Evolutionary conservation across 371 early-diverging fungal genomes (phyloP).

Genomic region (Batkoa obscura): DNA sequence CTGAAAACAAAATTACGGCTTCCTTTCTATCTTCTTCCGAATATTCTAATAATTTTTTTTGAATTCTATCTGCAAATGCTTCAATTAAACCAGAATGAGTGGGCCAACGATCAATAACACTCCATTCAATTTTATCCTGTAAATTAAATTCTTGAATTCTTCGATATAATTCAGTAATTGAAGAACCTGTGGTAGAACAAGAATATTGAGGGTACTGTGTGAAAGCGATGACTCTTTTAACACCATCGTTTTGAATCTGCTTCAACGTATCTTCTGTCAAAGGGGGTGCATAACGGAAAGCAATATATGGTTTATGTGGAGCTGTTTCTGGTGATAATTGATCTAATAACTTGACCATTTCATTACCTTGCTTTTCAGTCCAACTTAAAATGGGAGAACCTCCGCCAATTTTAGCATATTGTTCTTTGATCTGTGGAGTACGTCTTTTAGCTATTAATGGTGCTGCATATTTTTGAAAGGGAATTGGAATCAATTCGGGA

Average conservation of each 20-base stretch:
- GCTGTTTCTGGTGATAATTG: slow-evolving; percentile 59
- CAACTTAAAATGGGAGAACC: slow-evolving; percentile 82
- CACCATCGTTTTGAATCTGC: slow-evolving; percentile 62
- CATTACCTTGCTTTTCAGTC: slow-evolving; percentile 71
- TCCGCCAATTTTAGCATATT: slow-evolving; percentile 85
- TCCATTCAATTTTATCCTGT: slow-evolving; percentile 52
- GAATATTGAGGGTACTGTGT: slow-evolving; percentile 93
- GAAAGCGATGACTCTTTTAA: slow-evolving; percentile 72
- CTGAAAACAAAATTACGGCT: slow-evolving; percentile 79
- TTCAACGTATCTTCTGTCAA: slow-evolving; percentile 49
- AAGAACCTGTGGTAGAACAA: slow-evolving; percentile 87
- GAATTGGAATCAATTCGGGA: slow-evolving; percentile 79
- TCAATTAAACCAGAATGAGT: slow-evolving; percentile 71
- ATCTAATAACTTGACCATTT: slow-evolving; percentile 60
- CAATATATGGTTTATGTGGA: slow-evolving; percentile 81
- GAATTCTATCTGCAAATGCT: slow-evolving; percentile 59
- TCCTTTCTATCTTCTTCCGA: slow-evolving; percentile 36
- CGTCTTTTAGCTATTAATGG: slow-evolving; percentile 66
- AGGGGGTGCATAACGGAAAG: slow-evolving; percentile 81
- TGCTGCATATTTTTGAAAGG: slow-evolving; percentile 54
- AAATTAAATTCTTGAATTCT: slow-evolving; percentile 37
- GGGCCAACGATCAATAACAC: slow-evolving; percentile 86
- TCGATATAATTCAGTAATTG: slow-evolving; percentile 71
- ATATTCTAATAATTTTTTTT: slow-evolving; percentile 41
- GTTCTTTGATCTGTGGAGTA: slow-evolving; percentile 68